Conservation (phyloP, 2,329 filamentous ascomycete genomes). For the Boeremia lycopersici region DNA sequence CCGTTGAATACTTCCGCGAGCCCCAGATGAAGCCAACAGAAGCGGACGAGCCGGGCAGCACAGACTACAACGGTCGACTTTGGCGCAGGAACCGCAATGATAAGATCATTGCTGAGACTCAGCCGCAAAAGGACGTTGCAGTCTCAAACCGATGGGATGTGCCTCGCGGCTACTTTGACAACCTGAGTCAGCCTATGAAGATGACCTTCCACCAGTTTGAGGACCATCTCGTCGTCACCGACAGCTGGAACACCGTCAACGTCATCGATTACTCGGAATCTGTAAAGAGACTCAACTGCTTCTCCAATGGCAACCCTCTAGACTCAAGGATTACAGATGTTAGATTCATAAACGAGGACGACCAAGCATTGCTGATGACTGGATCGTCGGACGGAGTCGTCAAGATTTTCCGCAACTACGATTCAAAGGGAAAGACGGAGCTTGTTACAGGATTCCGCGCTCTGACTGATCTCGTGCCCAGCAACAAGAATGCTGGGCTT, state of each 20-base stretch:
- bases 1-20: slow-evolving; percentile 94
- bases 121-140: slow-evolving; percentile 88
- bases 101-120: slow-evolving; percentile 86
- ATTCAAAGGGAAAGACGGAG: slow-evolving; percentile 75
- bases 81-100: slow-evolving; percentile 95
- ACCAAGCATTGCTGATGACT: slow-evolving; percentile 91
- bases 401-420: slow-evolving; percentile 91
- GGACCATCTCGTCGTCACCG: slow-evolving; percentile 89
- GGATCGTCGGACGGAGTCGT: slow-evolving; percentile 95
- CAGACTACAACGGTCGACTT: slow-evolving; percentile 92
- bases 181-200: slow-evolving; percentile 85
- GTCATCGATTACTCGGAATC: slow-evolving; percentile 76
- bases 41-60: slow-evolving; percentile 92
- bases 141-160: slow-evolving; percentile 87
- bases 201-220: slow-evolving; percentile 99
- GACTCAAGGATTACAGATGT: slow-evolving; percentile 93
- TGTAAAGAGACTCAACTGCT: slow-evolving; percentile 77
- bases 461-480: slow-evolving; percentile 89
- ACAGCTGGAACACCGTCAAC: slow-evolving; percentile 86
- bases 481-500: slow-evolving; percentile 91
- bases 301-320: slow-evolving; percentile 91
- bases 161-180: slow-evolving; percentile 82
- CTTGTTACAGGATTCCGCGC: slow-evolving; percentile 91
- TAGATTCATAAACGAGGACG: slow-evolving; percentile 97
- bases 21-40: slow-evolving; percentile 98